These are phyloP conservation scores for Trichoderma sp. DNA, from an alignment of 2,329 filamentous ascomycete genomes.

Conservation along the genomic window DNA sequence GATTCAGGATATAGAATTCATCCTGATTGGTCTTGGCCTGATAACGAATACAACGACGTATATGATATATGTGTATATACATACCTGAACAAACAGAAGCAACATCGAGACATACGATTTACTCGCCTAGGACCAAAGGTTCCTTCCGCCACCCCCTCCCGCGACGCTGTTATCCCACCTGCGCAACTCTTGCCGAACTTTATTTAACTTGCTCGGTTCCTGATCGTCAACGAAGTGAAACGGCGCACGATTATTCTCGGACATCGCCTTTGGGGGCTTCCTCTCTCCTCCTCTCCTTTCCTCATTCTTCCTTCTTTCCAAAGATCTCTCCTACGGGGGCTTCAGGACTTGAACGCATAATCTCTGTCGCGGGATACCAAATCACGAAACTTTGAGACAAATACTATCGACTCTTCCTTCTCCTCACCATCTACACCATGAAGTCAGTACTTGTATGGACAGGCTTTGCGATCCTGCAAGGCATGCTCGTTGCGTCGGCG, in stretches of 20 bases:
- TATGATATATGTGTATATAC: neutral
- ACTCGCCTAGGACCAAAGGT: neutral
- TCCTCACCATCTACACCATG: conserved; percentile 1
- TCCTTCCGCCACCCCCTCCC: neutral
- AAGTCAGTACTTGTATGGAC: conserved; percentile 7
- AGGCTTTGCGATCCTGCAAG: conserved; percentile 22
- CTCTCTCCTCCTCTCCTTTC: too few relatives aligned
- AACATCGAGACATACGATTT: neutral
- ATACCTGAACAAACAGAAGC: neutral
- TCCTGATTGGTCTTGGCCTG: neutral
- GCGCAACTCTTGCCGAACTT: neutral
- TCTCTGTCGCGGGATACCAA: neutral
- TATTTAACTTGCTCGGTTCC: neutral
- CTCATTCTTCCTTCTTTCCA: neutral
- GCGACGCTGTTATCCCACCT: neutral
- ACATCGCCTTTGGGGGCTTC: neutral
- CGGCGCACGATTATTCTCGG: neutral
- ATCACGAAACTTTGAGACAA: neutral
- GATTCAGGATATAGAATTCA: neutral
- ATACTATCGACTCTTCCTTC: neutral
- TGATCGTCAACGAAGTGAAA: neutral
- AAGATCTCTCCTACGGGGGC: neutral
- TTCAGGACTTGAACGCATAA: neutral
- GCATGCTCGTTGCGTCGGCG: conserved; percentile 26
- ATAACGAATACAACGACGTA: neutral